These are phyloP conservation scores for Pleurotus platypus DNA, from an alignment of 768 basidiomycete species.

Conservation along the genomic window DNA sequence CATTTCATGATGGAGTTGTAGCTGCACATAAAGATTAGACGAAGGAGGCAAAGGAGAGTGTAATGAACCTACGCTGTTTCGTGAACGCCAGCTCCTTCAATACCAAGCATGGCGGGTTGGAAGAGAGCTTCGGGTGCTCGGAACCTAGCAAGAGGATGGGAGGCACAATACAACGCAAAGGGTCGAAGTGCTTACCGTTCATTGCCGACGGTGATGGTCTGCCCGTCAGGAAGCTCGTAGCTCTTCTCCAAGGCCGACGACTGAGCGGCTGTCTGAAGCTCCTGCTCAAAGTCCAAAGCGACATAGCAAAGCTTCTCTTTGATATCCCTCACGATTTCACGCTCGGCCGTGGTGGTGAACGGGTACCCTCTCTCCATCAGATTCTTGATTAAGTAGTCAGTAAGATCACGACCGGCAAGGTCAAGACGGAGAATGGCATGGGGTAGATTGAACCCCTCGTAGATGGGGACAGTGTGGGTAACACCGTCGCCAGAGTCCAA, in stretches of 20 bases:
- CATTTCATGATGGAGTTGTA: constrained; percentile 63
- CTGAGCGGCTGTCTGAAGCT: constrained; percentile 69
- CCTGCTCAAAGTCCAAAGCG: constrained; percentile 75
- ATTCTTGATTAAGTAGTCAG: constrained; percentile 64
- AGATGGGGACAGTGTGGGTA: constrained; percentile 92
- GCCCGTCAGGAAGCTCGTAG: constrained; percentile 70
- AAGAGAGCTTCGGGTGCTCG: constrained; percentile 93
- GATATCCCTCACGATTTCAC: constrained; percentile 74
- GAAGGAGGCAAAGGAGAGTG: not conserved
- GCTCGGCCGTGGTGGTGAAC: constrained; percentile 70
- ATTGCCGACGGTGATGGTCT: constrained; percentile 72
- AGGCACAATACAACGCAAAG: constrained; percentile 16
- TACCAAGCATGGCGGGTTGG: constrained; percentile 87
- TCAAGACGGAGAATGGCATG: constrained; percentile 93
- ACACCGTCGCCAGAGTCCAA: constrained; percentile 96
- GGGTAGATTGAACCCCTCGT: constrained; percentile 88
- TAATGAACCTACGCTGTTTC: constrained; percentile 63
- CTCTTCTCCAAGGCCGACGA: constrained; percentile 69
- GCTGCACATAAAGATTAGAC: constrained; percentile 14
- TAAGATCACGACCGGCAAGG: constrained; percentile 89
- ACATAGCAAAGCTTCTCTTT: constrained; percentile 77
- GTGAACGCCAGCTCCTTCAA: constrained; percentile 87
- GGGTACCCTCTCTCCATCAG: constrained; percentile 67
- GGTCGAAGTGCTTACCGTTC: constrained; percentile 36
- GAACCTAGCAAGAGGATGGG: constrained; percentile 67